Base-by-base conservation (phyloP, 257 asterid species). In the Paulownia fortunei region DNA sequence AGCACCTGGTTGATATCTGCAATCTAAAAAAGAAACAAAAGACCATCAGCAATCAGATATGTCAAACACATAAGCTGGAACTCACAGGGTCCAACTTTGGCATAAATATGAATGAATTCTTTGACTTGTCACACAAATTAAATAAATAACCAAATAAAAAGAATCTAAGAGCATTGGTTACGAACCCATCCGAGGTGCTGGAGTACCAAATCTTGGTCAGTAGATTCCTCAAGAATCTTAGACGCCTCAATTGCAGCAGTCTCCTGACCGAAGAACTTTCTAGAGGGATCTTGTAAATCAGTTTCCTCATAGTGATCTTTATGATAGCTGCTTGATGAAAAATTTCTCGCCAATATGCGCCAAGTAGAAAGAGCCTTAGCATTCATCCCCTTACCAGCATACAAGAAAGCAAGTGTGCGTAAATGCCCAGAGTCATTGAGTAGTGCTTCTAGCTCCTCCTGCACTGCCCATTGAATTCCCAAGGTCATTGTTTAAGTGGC, bases 171-270 rank as follows among this genome's bases (percentile, higher is more conserved):
- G 71, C 59, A 58, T 66, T 47, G 64, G 62, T 65, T 55, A 74
- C 94, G 47, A 81, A 96, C 98, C 99, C 99, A 96, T 87, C 97
- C 97, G 30, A 93, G 92, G 87, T 96, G 97, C 68, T 96, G 97
- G 79, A 96, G 90, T 52, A 96, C 89, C 83, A 96, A 87, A 78
- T 85, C 93, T 84, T 92, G 98, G 83, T 96, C 97, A 5, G 97
- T 83, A 9, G 93, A 93, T 85, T 88, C 96, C 87, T 92, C 97
- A 18, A 96, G 89, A 72, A 96, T 93, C 86, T 81, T 92, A 78
- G 98, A 75, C 23, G 97, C 98, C 88, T 93, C 97, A 36, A 77
- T 30, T 30, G 93, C 97, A 63, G 97, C 97, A 79, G 84, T 82
- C 82, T 88, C 91, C 69, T 81, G 80, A 76, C 82, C 79, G 76